phyloP scores from a whole-genome alignment of 306 rosid genomes.

The Trichosanthes truncata region DNA sequence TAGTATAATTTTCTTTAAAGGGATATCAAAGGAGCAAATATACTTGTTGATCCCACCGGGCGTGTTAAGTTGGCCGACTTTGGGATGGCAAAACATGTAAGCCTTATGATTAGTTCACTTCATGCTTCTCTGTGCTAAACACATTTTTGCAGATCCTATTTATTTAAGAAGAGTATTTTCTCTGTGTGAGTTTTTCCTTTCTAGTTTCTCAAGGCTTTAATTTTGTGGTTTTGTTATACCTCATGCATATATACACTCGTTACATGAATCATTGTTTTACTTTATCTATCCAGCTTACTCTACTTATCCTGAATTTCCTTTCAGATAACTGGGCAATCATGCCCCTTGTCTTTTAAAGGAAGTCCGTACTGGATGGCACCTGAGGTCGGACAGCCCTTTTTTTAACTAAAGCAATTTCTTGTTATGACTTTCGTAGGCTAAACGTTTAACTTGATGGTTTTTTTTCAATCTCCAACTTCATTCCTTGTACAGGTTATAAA shows the following conservation, averaged over 20 bases:
- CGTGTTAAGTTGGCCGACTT: slow-evolving; percentile 90
- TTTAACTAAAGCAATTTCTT: not conserved
- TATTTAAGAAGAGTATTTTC: not conserved
- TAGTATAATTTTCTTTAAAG: slow-evolving; percentile 23
- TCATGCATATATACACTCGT: not conserved
- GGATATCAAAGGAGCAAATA: slow-evolving; percentile 98
- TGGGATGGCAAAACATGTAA: slow-evolving; percentile 87
- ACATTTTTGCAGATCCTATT: not conserved
- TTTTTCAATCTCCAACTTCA: slow-evolving; percentile 11
- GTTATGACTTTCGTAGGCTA: slow-evolving; percentile 9
- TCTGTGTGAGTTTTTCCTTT: not conserved
- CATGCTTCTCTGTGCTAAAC: not conserved
- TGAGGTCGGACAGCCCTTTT: slow-evolving; percentile 49
- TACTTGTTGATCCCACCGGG: slow-evolving; percentile 79
- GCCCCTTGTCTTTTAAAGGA: slow-evolving; percentile 86
- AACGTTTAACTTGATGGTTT: slow-evolving; percentile 12
- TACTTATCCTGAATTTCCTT: slow-evolving; percentile 21
- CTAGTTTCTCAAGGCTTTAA: not conserved
- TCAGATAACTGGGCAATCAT: slow-evolving; percentile 85
- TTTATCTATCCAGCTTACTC: slow-evolving; percentile 13
- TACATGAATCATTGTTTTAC: slow-evolving; percentile 7
- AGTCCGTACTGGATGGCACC: slow-evolving; percentile 99
- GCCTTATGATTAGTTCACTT: not conserved
- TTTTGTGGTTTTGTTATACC: not conserved
- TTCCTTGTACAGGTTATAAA: slow-evolving; percentile 58